Evolutionary conservation across 257 asterid species (phyloP).

Genomic region (Capsicum chinense): DNA sequence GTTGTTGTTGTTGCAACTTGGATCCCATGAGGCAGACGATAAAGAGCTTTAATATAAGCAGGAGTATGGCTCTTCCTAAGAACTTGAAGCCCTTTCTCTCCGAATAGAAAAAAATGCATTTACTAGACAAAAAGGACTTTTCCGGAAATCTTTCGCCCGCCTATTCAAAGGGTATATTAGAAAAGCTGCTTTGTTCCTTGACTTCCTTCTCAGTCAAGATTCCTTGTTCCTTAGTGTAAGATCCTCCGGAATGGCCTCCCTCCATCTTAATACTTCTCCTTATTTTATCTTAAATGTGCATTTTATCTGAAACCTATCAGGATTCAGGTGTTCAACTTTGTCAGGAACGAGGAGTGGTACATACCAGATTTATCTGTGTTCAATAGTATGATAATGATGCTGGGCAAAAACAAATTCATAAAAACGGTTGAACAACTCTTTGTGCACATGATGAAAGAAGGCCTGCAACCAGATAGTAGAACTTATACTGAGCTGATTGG

Average conservation of each 20-base stretch:
- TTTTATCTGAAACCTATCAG: slow-evolving; percentile 35
- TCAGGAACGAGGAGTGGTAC: slow-evolving; percentile 68
- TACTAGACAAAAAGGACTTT: too few relatives aligned
- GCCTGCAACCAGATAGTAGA: slow-evolving; percentile 61
- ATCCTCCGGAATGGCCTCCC: background rate
- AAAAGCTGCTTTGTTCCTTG: too few relatives aligned
- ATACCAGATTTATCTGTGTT: slow-evolving; percentile 58
- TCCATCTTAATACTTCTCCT: background rate
- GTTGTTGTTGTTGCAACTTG: too few relatives aligned
- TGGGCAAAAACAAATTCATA: slow-evolving; percentile 61
- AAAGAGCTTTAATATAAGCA: slow-evolving; percentile 20
- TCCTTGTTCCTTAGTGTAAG: background rate
- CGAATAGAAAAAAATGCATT: too few relatives aligned
- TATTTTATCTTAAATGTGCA: slow-evolving; percentile 28
- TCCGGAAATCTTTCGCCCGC: too few relatives aligned
- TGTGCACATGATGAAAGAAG: slow-evolving; percentile 55
- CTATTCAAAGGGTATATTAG: too few relatives aligned
- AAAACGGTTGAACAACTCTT: slow-evolving; percentile 59
- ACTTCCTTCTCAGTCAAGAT: too few relatives aligned
- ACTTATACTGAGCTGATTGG: slow-evolving; percentile 76
- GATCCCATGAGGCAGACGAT: background rate
- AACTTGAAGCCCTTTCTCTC: too few relatives aligned
- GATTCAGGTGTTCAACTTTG: slow-evolving; percentile 62
- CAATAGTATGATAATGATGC: slow-evolving; percentile 60
- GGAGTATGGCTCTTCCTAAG: background rate